Conservation (phyloP, 1,284 basidiomycete species). For the Microbotryum saponariae region DNA sequence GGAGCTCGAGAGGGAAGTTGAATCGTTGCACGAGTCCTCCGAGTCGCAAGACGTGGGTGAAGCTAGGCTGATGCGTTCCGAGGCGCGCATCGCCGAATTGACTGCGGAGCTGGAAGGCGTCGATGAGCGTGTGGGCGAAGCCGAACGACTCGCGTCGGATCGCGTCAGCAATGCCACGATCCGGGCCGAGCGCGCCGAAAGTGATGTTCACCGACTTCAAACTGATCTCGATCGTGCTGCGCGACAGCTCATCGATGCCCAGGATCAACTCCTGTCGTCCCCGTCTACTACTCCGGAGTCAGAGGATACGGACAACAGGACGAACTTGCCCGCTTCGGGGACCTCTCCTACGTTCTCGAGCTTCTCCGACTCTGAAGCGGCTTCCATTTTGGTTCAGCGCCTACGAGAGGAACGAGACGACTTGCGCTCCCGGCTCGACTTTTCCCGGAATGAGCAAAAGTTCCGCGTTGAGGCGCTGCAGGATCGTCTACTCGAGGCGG, state of each 20-base stretch:
- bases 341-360: constrained; percentile 6
- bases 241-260: constrained; percentile 9
- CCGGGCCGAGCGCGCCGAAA: constrained; percentile 12
- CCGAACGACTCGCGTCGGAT: neutral
- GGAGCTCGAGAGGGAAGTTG: constrained; percentile 10
- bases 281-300: neutral
- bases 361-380: neutral
- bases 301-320: too few species aligned
- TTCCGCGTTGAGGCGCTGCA: constrained; percentile 15
- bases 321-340: neutral
- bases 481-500: constrained; percentile 8
- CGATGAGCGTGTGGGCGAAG: neutral
- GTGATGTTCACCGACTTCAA: constrained; percentile 3
- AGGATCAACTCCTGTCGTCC: constrained; percentile 15
- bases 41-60: constrained; percentile 6
- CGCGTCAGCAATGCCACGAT: neutral
- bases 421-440: constrained; percentile 25
- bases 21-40: constrained; percentile 1
- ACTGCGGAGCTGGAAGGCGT: neutral
- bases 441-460: constrained; percentile 18
- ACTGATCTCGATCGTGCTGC: constrained; percentile 14
- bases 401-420: constrained; percentile 30
- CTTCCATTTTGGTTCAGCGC: constrained; percentile 14
- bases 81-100: neutral
- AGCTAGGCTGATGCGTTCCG: constrained; percentile 1